These are phyloP conservation scores for Collybia mongolica DNA, from an alignment of 768 basidiomycete genomes.

Conservation along the genomic window DNA sequence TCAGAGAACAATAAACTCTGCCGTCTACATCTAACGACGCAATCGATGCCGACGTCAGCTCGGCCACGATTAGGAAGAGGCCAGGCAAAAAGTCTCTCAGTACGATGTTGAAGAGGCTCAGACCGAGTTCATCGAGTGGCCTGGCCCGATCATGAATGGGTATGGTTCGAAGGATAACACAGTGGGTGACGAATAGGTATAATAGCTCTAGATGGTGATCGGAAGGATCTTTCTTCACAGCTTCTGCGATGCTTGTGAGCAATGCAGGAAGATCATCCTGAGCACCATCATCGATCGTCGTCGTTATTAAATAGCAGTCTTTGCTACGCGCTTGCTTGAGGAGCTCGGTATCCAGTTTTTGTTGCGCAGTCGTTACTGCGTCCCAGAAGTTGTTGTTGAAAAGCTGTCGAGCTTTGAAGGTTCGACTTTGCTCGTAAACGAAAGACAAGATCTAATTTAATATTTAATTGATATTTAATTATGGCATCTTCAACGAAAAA, in stretches of 20 bases:
- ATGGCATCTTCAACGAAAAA: neutral
- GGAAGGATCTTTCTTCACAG: neutral
- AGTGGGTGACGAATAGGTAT: slow-evolving; percentile 24
- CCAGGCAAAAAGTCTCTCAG: slow-evolving; percentile 37
- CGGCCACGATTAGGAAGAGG: slow-evolving; percentile 30
- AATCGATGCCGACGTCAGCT: slow-evolving; percentile 15
- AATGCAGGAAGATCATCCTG: neutral
- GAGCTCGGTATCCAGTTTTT: slow-evolving; percentile 4
- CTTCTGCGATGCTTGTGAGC: neutral
- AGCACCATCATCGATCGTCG: neutral
- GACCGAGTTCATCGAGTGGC: slow-evolving; percentile 20
- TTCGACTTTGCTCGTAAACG: slow-evolving; percentile 39
- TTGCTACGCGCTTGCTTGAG: neutral
- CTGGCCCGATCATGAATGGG: slow-evolving; percentile 41
- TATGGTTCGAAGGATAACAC: slow-evolving; percentile 31
- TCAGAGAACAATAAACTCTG: slow-evolving; percentile 44
- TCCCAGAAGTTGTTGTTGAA: slow-evolving; percentile 11
- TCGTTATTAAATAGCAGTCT: neutral
- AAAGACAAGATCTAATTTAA: slow-evolving; percentile 54
- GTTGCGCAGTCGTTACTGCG: neutral
- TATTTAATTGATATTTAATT: neutral
- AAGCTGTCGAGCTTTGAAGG: slow-evolving; percentile 10
- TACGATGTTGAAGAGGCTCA: slow-evolving; percentile 29
- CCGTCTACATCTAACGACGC: slow-evolving; percentile 51
- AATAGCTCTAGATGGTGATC: slow-evolving; percentile 12